Base-by-base conservation (phyloP, 148 eudicot genomes). In the Chenopodium suecicum region DNA sequence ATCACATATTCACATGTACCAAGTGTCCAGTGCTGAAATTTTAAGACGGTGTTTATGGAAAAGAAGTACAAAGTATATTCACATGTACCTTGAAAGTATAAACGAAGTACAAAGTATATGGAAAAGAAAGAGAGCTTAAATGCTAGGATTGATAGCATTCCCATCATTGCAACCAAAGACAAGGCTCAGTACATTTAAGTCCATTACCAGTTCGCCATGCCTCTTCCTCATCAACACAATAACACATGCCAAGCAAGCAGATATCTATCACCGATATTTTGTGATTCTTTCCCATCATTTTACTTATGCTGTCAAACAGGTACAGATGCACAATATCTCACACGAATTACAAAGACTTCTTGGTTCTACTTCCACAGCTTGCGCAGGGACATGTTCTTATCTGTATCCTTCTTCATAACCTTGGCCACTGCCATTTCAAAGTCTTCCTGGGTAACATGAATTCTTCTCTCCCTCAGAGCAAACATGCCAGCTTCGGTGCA, bases 401-500 rank as follows among this genome's bases (percentile, higher is more conserved):
- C 90, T 4, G 81, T 88, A 52, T 88, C 90, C 87, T 88, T 88
- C 85, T 88, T 88, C 90, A 84, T 88, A 54, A 88, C 90, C 84
- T 88, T 88, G 23, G 90, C 90, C 25, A 88, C 89, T 0, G 90
- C 89, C 89, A 88, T 86, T 34, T 88, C 90, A 68, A 88, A 88
- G 70, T 88, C 90, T 85, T 88, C 90, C 14, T 88, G 90, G 2
- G 89, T 86, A 29, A 88, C 90, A 64, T 88, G 89, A 60, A 88
- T 84, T 72, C 90, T 88, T 76, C 90, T 84, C 84, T 88, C 89
- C 76, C 90, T 81, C 79, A 88, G 75, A 12, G 90, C 90, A 81
- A 88, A 88, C 90, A 88, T 88, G 22, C 90, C 90, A 16, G 90
- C 90, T 81, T 88, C 89, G 4, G 90, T 86, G 82, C 87, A 85